Evolutionary conservation across 164 flowering plant genomes (phyloP).

Genomic region (Stephania cephalantha): DNA sequence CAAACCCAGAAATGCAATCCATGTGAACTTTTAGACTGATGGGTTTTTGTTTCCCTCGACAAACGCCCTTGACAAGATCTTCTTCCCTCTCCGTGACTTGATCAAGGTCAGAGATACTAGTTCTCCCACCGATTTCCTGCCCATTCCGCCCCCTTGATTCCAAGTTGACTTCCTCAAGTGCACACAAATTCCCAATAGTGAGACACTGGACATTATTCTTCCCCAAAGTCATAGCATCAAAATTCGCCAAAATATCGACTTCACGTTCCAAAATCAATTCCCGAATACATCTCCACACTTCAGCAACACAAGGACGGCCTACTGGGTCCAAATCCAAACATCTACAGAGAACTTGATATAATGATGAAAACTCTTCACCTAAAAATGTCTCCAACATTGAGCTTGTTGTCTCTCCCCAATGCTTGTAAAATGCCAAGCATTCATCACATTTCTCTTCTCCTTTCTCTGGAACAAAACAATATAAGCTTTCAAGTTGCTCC

Average conservation of each 20-base stretch:
- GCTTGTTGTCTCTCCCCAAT: constrained; percentile 41
- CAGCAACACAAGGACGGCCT: constrained; percentile 44
- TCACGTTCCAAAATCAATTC: constrained; percentile 34
- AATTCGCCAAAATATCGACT: constrained; percentile 23
- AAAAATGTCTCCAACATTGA: constrained; percentile 28
- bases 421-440: constrained; percentile 16
- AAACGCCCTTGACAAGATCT: constrained; percentile 35
- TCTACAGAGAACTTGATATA: constrained; percentile 36
- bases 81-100: constrained; percentile 19
- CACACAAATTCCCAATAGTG: constrained; percentile 49
- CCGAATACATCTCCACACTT: constrained; percentile 61
- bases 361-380: constrained; percentile 26
- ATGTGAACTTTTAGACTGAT: constrained; percentile 61
- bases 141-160: constrained; percentile 8
- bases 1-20: constrained; percentile 71
- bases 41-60: constrained; percentile 33
- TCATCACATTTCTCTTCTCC: constrained; percentile 25
- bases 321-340: constrained; percentile 50
- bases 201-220: constrained; percentile 29
- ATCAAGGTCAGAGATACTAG: constrained; percentile 18
- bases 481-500: constrained; percentile 23
- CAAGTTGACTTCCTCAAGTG: constrained; percentile 16
- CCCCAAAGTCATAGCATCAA: constrained; percentile 9
- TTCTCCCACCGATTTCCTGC: constrained; percentile 15
- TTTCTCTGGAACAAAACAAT: constrained; percentile 2